phyloP scores from a whole-genome alignment of 768 basidiomycete genomes.

The Lactarius indigo region DNA sequence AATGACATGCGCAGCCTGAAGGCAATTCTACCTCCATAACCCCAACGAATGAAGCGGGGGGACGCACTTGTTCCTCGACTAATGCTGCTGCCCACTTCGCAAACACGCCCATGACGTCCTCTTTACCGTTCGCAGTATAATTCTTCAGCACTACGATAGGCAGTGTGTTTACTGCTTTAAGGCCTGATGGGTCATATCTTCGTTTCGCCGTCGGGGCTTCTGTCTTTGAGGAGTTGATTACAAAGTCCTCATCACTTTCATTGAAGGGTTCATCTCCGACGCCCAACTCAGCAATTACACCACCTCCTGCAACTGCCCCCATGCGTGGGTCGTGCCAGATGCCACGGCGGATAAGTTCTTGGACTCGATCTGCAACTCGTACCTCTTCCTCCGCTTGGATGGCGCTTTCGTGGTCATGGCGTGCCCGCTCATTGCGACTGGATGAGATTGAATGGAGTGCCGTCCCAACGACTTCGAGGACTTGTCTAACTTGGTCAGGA shows the following conservation, averaged over 20 bases:
- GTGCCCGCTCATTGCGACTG: constrained; percentile 44
- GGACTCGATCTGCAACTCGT: constrained; percentile 38
- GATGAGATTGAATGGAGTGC: constrained; percentile 65
- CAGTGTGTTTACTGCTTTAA: constrained; percentile 54
- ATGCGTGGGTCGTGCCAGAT: constrained; percentile 84
- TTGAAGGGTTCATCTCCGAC: constrained; percentile 66
- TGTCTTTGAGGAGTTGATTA: constrained; percentile 4
- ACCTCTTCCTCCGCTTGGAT: constrained; percentile 36
- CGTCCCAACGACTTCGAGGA: constrained; percentile 72
- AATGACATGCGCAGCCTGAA: constrained; percentile 85
- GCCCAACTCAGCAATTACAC: constrained; percentile 82
- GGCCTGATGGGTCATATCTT: constrained; percentile 30
- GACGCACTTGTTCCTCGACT: constrained; percentile 69
- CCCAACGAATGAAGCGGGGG: not conserved
- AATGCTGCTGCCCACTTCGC: constrained; percentile 83
- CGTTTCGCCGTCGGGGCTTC: constrained; percentile 4
- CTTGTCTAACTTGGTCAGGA: constrained; percentile 76
- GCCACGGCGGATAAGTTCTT: constrained; percentile 54
- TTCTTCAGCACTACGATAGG: constrained; percentile 88
- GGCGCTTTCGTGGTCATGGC: constrained; percentile 39
- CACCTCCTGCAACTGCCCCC: constrained; percentile 82
- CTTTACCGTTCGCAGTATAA: constrained; percentile 58
- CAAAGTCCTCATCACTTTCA: constrained; percentile 33
- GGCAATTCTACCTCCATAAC: not conserved
- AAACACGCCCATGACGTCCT: constrained; percentile 71